Evolutionary conservation across 2,329 filamentous ascomycete species (phyloP), one percentile per base, ranked within the genome.

Genomic region (Tolypocladium tropicale): DNA sequence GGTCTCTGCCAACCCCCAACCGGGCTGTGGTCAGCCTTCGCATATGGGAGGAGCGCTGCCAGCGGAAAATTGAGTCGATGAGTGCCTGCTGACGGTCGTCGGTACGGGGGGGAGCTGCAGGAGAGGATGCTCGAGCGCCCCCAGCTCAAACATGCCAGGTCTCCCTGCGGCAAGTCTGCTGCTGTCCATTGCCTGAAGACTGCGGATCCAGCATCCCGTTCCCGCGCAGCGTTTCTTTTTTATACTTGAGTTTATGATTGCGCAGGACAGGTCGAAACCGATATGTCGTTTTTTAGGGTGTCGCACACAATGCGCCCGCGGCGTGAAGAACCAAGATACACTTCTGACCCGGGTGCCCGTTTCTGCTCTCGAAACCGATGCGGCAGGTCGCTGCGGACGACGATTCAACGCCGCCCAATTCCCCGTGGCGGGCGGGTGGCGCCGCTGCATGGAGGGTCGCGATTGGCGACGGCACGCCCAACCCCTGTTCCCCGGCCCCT

Each of bases 401-500:
- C n/a, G 46, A 49, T 49, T 49, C 46, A 10, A 28, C 16, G 46
- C 16, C 9, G 16, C 46, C 43, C 16, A 18, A 18, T 51, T 16
- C 49, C 32, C 30, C 30, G 49, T 51, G 49, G 49, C 49, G 32
- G 30, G 51, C 51, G 51, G 51, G 51, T 53, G 51, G 51, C 51
- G 51, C 51, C 52, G 56, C 23, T 21, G 48, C 28, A 54, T 23
- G 23, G 52, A 41, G 37, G 36, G 50, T 37, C 28, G 36, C 49
- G 34, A 56, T 57, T 58, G 55, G 57, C 41, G 30, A 50, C 43
- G 54, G 54, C 52, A 33, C 6, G 23, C 43, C 23, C n/a, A 33
- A 16, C 28, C 54, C 54, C 53, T 46, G 39, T 54, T 57, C 57
- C 59, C 54, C 57, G 53, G 33, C 25, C 30, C 52, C 33, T 51